Percentiles rank a stretch among this genome's conserved stretches.
phyloP scores from a whole-genome alignment of 176 grass and related monocot species.

The Oryza nivara region DNA sequence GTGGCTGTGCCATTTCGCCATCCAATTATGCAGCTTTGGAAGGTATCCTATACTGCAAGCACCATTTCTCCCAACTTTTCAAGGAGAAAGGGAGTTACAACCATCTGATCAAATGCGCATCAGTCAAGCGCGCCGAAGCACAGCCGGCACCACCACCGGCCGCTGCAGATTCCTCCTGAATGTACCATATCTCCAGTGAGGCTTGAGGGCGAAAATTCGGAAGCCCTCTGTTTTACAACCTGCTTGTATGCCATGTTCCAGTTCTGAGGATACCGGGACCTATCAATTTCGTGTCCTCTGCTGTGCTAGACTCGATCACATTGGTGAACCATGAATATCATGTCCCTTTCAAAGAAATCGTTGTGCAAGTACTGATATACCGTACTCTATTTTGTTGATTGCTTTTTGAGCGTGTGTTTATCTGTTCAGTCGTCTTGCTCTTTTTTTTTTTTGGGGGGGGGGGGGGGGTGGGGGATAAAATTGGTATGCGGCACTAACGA shows the following conservation, averaged over 20 bases:
- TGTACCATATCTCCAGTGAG: neutral
- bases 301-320: slow-evolving; percentile 39
- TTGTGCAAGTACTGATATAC: slow-evolving; percentile 32
- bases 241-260: slow-evolving; percentile 42
- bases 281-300: slow-evolving; percentile 31
- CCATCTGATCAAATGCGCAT: slow-evolving; percentile 85
- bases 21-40: slow-evolving; percentile 96
- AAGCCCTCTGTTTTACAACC: slow-evolving; percentile 44
- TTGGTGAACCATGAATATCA: slow-evolving; percentile 39
- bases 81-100: slow-evolving; percentile 99
- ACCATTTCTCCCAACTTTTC: slow-evolving; percentile 99
- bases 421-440: neutral
- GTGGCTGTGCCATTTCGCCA: slow-evolving; percentile 84
- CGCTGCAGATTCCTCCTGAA: slow-evolving; percentile 47
- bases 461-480: too few relatives aligned
- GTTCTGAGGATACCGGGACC: slow-evolving; percentile 35
- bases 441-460: neutral
- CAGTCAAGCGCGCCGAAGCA: slow-evolving; percentile 62
- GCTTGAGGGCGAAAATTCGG: slow-evolving; percentile 17
- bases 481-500: too few relatives aligned
- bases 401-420: neutral
- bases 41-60: slow-evolving; percentile 97
- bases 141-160: slow-evolving; percentile 40
- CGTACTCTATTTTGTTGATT: neutral
- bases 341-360: slow-evolving; percentile 32